phyloP scores from a whole-genome alignment of 2,329 filamentous ascomycete species.

The Pseudogymnoascus pannorum region DNA sequence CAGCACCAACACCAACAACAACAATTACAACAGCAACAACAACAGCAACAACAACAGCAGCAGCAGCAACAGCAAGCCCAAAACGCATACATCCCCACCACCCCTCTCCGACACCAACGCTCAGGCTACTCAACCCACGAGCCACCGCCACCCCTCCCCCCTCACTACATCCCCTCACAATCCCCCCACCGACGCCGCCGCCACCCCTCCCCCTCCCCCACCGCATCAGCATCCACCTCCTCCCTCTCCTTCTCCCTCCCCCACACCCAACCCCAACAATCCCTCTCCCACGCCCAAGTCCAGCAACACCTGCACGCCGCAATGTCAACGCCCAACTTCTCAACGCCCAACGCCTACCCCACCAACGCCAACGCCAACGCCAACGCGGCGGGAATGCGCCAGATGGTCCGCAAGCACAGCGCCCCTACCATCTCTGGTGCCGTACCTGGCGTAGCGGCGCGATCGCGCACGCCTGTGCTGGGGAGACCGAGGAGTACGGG shows the following conservation, averaged over 20 bases:
- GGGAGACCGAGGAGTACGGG: background rate
- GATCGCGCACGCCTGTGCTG: background rate
- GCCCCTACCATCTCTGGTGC: background rate
- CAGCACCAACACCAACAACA: background rate
- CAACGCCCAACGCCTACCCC: slow-evolving; percentile 13
- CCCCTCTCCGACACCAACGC: slow-evolving; percentile 12
- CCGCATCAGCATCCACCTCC: background rate
- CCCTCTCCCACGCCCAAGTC: background rate
- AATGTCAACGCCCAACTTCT: slow-evolving; percentile 12
- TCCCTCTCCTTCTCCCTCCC: slow-evolving; percentile 17
- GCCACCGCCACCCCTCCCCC: background rate
- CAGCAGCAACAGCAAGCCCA: slow-evolving; percentile 11
- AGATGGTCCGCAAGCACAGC: background rate
- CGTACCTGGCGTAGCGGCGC: too few relatives aligned
- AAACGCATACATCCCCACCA: slow-evolving; percentile 9
- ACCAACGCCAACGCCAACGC: too few relatives aligned
- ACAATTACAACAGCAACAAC: background rate
- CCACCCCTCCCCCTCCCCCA: background rate
- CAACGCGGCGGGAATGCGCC: background rate
- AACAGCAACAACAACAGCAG: slow-evolving; percentile 16
- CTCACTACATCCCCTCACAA: background rate
- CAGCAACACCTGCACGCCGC: background rate
- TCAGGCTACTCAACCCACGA: slow-evolving; percentile 16
- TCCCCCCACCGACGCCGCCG: background rate
- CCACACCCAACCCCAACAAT: slow-evolving; percentile 20